phyloP scores from a whole-genome alignment of 2,329 filamentous ascomycete genomes.

The Pseudogymnoascus sp. region DNA sequence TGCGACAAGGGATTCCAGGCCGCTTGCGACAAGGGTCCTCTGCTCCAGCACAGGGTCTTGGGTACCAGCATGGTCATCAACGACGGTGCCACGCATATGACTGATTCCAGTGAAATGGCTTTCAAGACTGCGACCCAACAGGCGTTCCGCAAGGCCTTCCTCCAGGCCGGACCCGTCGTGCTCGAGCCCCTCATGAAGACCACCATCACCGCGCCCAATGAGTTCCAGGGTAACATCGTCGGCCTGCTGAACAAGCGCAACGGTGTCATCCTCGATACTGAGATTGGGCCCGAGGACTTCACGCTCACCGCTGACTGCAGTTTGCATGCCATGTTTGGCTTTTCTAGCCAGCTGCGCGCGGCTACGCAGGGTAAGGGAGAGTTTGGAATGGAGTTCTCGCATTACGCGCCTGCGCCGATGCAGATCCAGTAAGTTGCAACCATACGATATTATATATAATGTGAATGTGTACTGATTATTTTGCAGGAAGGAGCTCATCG shows the following conservation, averaged over 20 bases:
- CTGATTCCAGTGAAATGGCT: constrained; percentile 92
- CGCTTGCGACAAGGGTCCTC: constrained; percentile 75
- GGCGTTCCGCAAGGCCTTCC: constrained; percentile 92
- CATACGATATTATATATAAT: neutral
- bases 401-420: constrained; percentile 79
- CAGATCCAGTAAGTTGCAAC: constrained; percentile 74
- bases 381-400: constrained; percentile 97
- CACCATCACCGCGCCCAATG: constrained; percentile 86
- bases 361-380: constrained; percentile 97
- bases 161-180: constrained; percentile 69
- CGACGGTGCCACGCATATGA: constrained; percentile 94
- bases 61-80: constrained; percentile 87
- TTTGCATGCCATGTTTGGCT: constrained; percentile 96
- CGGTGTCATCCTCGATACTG: constrained; percentile 89
- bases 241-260: constrained; percentile 95
- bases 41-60: constrained; percentile 88
- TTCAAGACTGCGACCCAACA: constrained; percentile 94
- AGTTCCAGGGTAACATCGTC: constrained; percentile 96
- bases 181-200: constrained; percentile 98
- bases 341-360: constrained; percentile 81
- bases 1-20: constrained; percentile 91
- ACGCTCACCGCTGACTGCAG: constrained; percentile 87
- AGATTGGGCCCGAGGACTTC: constrained; percentile 90
- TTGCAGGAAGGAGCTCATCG: constrained; percentile 54
- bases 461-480: neutral